Conservation (phyloP, 164 flowering plant genomes). For the Amborella trichopoda region DNA sequence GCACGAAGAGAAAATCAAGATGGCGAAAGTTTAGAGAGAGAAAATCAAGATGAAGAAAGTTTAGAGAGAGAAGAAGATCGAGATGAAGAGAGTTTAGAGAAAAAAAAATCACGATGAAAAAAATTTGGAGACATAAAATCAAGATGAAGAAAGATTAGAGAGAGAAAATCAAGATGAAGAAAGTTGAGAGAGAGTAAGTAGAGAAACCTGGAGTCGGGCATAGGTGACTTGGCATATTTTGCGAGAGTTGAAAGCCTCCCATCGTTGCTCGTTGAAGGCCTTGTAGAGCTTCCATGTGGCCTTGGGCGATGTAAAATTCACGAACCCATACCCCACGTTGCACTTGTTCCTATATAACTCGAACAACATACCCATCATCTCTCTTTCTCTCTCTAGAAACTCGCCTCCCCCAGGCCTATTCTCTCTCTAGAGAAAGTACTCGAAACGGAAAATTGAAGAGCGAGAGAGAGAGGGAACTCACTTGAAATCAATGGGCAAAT, state of each 20-base stretch:
- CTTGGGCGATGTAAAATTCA: conserved; percentile 80
- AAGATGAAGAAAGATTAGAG: not conserved
- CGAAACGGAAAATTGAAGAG: not conserved
- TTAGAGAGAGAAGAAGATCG: too few relatives aligned
- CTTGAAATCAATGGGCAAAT: conserved; percentile 96
- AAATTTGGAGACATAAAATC: too few relatives aligned
- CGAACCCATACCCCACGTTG: conserved; percentile 96
- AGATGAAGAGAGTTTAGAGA: too few relatives aligned
- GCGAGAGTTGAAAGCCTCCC: conserved; percentile 92
- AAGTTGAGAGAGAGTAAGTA: not conserved
- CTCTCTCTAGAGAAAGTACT: too few relatives aligned
- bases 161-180: not conserved
- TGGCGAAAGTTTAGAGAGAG: too few relatives aligned
- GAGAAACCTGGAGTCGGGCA: conserved; percentile 74
- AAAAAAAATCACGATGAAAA: too few relatives aligned
- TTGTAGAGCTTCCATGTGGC: conserved; percentile 78
- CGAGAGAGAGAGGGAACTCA: too few relatives aligned
- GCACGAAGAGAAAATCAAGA: too few relatives aligned
- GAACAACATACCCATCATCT: too few relatives aligned
- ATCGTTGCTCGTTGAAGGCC: conserved; percentile 65
- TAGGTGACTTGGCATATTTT: conserved; percentile 86
- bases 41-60: too few relatives aligned
- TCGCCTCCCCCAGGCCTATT: too few relatives aligned
- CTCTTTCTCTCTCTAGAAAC: too few relatives aligned
- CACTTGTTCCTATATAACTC: conserved; percentile 62